phyloP scores from a whole-genome alignment of 495 filamentous ascomycete genomes.

The Talaromyces trachyspermus region DNA sequence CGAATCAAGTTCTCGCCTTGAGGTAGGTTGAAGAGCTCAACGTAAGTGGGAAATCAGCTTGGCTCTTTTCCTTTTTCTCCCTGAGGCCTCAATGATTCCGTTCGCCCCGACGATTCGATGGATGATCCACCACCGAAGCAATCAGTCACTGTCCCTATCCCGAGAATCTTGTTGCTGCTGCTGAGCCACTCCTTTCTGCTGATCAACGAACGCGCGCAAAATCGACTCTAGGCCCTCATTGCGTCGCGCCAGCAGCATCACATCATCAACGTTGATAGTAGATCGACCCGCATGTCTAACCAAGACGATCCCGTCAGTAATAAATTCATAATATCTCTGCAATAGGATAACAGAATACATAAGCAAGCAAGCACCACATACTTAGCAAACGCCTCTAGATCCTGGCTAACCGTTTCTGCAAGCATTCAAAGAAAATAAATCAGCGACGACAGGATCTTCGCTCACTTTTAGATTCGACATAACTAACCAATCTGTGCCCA shows the following conservation, averaged over 20 bases:
- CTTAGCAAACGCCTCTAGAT: constrained; percentile 76
- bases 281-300: constrained; percentile 71
- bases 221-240: constrained; percentile 78
- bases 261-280: constrained; percentile 76
- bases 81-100: no score
- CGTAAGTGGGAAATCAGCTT: no score
- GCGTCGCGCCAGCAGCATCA: constrained; percentile 74
- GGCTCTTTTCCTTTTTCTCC: background rate
- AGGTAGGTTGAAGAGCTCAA: no score
- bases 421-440: background rate
- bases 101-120: no score
- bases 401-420: constrained; percentile 63
- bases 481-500: constrained; percentile 78
- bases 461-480: constrained; percentile 12
- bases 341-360: no score
- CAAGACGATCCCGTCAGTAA: constrained; percentile 10
- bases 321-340: no score
- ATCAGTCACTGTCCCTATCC: constrained; percentile 4
- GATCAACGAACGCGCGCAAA: constrained; percentile 59
- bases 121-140: no score
- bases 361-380: constrained; percentile 18
- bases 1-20: no score
- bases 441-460: no score
- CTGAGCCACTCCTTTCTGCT: constrained; percentile 27
- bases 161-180: background rate